Evolutionary conservation across 306 rosid genomes (phyloP).

Genomic region (Ceratonia siliqua): DNA sequence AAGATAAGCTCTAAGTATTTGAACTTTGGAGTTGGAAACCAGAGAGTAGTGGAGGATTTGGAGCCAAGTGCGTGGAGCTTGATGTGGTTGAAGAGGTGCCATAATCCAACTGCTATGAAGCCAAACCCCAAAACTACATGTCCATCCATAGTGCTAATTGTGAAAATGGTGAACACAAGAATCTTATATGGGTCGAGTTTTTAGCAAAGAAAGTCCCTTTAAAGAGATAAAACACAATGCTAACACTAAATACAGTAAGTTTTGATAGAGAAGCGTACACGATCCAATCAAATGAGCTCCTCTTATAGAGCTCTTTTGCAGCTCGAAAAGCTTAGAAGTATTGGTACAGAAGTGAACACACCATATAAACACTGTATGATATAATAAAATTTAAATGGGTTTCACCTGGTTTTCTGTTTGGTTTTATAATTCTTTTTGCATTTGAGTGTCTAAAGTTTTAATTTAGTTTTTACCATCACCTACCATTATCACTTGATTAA

Average conservation of each 20-base stretch:
- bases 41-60: slow-evolving; percentile 45
- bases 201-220: not conserved
- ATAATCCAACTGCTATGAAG: slow-evolving; percentile 66
- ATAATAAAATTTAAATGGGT: no score
- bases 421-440: no score
- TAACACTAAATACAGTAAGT: no score
- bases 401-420: no score
- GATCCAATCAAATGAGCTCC: not conserved
- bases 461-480: no score
- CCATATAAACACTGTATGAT: no score
- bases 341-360: no score
- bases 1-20: slow-evolving; percentile 65
- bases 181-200: not conserved
- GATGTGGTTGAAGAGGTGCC: slow-evolving; percentile 82
- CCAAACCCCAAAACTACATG: slow-evolving; percentile 70
- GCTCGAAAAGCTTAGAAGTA: no score
- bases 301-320: slow-evolving; percentile 16
- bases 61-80: slow-evolving; percentile 51
- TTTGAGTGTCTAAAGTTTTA: no score
- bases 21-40: slow-evolving; percentile 62
- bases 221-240: no score
- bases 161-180: not conserved
- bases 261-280: not conserved
- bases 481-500: no score
- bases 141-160: slow-evolving; percentile 63